phyloP scores from a whole-genome alignment of 345 rosid genomes.

The Xanthoceras sorbifolium region DNA sequence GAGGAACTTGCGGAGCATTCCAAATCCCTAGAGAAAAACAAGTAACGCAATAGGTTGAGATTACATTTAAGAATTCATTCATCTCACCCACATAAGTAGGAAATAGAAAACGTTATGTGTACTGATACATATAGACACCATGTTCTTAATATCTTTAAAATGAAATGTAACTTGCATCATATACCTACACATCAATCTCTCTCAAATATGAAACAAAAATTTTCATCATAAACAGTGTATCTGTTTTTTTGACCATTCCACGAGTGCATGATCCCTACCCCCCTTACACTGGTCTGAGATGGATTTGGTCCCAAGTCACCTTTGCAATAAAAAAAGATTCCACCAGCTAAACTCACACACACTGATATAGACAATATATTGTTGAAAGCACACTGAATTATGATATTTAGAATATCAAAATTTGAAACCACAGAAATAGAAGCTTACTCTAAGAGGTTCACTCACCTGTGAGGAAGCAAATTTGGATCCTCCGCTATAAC shows the following conservation, averaged over 20 bases:
- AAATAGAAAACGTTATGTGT: not conserved
- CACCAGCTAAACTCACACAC: not conserved
- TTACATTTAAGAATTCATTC: not conserved
- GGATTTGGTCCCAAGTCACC: not conserved
- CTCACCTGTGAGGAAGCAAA: conserved; percentile 53
- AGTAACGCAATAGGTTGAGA: not conserved
- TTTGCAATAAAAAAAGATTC: not conserved
- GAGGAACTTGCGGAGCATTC: conserved; percentile 78
- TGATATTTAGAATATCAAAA: not conserved
- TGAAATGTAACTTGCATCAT: not conserved
- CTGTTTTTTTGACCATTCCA: not conserved
- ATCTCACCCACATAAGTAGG: not conserved
- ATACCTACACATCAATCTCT: not conserved
- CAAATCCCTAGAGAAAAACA: conserved; percentile 52
- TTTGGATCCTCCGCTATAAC: conserved; percentile 53
- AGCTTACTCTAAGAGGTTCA: not conserved
- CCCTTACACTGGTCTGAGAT: not conserved
- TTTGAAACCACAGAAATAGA: conserved; percentile 2
- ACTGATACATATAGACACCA: not conserved
- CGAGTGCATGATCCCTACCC: not conserved
- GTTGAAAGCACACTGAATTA: not conserved
- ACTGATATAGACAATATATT: not conserved
- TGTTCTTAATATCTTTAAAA: not conserved
- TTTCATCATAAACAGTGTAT: not conserved
- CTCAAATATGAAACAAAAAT: not conserved